Conservation (phyloP, 2,329 filamentous ascomycete species). For the Periconia sp. region DNA sequence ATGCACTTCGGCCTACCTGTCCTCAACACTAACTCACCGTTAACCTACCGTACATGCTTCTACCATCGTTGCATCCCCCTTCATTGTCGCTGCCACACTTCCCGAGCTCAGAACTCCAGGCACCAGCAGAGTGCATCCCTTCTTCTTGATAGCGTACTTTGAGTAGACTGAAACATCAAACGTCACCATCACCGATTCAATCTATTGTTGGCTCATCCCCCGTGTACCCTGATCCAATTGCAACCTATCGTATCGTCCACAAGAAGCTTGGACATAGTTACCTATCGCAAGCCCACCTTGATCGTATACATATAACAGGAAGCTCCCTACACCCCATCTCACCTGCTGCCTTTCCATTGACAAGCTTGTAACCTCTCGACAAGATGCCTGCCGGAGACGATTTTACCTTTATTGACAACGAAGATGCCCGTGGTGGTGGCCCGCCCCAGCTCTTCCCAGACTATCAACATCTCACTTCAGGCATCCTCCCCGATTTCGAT, state of each 20-base stretch:
- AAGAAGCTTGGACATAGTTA: neutral
- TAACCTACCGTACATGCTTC: no score
- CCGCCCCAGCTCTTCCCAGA: constrained; percentile 38
- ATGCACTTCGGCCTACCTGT: no score
- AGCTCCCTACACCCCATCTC: neutral
- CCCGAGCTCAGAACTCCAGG: no score
- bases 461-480: constrained; percentile 37
- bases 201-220: neutral
- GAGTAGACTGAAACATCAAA: constrained; percentile 10
- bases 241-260: neutral
- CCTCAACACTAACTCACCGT: no score
- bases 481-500: constrained; percentile 41
- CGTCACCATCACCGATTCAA: constrained; percentile 6
- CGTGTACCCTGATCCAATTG: neutral
- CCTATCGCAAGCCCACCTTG: neutral
- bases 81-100: no score
- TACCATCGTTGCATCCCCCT: no score
- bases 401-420: constrained; percentile 35
- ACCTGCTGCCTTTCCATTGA: neutral
- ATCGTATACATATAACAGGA: neutral
- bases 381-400: constrained; percentile 27
- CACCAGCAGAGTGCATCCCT: neutral
- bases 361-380: neutral
- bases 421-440: constrained; percentile 10
- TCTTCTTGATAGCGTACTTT: neutral